Evolutionary conservation across 2,329 filamentous ascomycete genomes (phyloP).

Genomic region (Epichloe hybrida): DNA sequence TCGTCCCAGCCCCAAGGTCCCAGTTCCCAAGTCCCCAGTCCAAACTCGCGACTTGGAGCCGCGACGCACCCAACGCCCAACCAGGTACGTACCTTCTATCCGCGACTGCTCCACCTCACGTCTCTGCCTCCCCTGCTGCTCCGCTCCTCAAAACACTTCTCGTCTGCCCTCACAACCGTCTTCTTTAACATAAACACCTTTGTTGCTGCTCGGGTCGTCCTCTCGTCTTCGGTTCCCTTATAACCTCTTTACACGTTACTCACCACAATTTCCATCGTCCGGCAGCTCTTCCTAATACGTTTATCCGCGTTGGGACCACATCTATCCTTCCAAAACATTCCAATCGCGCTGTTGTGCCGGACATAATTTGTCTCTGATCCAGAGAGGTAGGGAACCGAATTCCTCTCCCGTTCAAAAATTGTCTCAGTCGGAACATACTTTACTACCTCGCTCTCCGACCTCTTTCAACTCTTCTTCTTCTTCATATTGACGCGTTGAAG

Average conservation of each 20-base stretch:
- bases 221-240: conserved; percentile 9
- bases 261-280: conserved; percentile 12
- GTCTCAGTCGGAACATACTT: conserved; percentile 16
- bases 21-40: background rate
- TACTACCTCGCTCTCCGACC: conserved; percentile 5
- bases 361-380: conserved; percentile 18
- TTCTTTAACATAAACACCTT: conserved; percentile 22
- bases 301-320: conserved; percentile 16
- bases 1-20: background rate
- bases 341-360: conserved; percentile 21
- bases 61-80: conserved; percentile 2
- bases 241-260: conserved; percentile 9
- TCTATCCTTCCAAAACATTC: conserved; percentile 21
- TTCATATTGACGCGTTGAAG: conserved; percentile 8
- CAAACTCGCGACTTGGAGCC: conserved; percentile 6
- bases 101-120: conserved; percentile 10
- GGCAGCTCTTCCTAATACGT: conserved; percentile 15
- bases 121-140: conserved; percentile 18
- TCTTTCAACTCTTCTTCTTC: conserved; percentile 3
- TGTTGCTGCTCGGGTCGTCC: conserved; percentile 13
- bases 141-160: conserved; percentile 25
- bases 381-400: conserved; percentile 23
- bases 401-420: conserved; percentile 15
- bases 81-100: conserved; percentile 7
- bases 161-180: conserved; percentile 19